Evolutionary conservation across 192 early-diverging fungal genomes (phyloP), one percentile per base, ranked within the genome.

Genomic region (Backusella morwellensis): DNA sequence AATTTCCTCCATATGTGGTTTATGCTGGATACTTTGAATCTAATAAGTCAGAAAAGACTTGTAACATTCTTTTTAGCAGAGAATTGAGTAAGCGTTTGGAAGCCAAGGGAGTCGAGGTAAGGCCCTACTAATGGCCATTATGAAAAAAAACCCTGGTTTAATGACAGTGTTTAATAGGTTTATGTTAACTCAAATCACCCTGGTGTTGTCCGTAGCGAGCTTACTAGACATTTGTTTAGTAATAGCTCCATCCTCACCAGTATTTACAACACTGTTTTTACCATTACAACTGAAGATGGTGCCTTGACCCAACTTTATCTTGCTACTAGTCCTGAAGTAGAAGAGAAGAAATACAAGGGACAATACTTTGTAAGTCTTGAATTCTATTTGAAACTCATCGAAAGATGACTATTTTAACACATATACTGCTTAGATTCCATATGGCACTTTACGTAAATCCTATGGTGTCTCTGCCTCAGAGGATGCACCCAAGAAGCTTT

Each of bases 321-420:
- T 75, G 84, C 88, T 15, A 82, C 85, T 5, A 86, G 84, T 38
- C 87, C 87, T n/a, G 81, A 90, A 68, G 82, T 88, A 67, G 81
- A 88, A 75, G 75, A 86, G 17, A 85, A 86, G 35, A 74, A 78
- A 15, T 70, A 81, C 19, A 74, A 70, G 52, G 83, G 84, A 12
- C 21, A 80, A 72, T 85, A 85, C 52, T 83, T 76, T 76, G 81
- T 82, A 72, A 77, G 75, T 59, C 29, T 29, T 26, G 21, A 2
- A 12, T 29, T 29, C 11, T 63, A 63, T 11, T 23, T 26, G 7
- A 8, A 59, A 9, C 17, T 9, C 23, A 59, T 23, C 21, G 2
- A 50, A n/a, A 17, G 4, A 17, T 50, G 47, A 50, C 17, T n/a
- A n/a, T n/a, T 19, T 8, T 50, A 50, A 50, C 47, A 50, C 19